Evolutionary conservation across 2,329 filamentous ascomycete species (phyloP).

Genomic region (Diaporthe sp.): DNA sequence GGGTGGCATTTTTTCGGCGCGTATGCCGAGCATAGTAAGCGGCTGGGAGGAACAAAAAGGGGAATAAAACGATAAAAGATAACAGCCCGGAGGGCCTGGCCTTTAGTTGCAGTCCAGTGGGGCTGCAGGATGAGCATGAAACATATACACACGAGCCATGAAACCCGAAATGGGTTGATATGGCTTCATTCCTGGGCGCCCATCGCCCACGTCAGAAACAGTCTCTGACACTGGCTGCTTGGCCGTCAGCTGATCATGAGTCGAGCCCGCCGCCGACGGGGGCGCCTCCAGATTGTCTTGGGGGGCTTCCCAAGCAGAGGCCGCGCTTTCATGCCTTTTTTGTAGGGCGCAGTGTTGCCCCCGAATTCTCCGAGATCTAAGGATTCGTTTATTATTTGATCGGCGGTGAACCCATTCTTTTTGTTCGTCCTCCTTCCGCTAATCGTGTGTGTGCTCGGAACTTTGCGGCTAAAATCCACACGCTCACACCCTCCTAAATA

Average conservation of each 20-base stretch:
- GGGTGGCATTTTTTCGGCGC: not conserved
- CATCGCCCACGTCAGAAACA: constrained; percentile 21
- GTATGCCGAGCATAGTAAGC: not conserved
- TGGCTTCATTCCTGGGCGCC: constrained; percentile 21
- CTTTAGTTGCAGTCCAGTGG: not conserved
- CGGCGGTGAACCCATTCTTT: constrained; percentile 1
- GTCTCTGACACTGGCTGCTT: constrained; percentile 25
- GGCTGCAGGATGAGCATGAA: constrained; percentile 20
- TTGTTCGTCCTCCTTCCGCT: not conserved
- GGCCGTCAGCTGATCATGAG: constrained; percentile 27
- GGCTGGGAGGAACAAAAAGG: no score
- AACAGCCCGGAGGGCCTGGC: not conserved
- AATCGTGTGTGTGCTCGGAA: not conserved
- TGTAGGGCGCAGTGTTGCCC: not conserved
- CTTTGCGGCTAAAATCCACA: not conserved
- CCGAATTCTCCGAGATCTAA: not conserved
- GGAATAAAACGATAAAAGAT: not conserved
- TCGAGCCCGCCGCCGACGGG: constrained; percentile 19
- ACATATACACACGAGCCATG: constrained; percentile 13
- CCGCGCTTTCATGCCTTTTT: no score
- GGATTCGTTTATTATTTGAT: not conserved
- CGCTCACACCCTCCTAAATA: not conserved
- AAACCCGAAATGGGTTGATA: constrained; percentile 28
- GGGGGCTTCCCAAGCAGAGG: not conserved
- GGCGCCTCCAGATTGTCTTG: not conserved